A percentile compares a stretch with the other conserved stretches of the same genome.
Evolutionary conservation across 768 basidiomycete genomes (phyloP).

Genomic region (Boletus rubropictus): DNA sequence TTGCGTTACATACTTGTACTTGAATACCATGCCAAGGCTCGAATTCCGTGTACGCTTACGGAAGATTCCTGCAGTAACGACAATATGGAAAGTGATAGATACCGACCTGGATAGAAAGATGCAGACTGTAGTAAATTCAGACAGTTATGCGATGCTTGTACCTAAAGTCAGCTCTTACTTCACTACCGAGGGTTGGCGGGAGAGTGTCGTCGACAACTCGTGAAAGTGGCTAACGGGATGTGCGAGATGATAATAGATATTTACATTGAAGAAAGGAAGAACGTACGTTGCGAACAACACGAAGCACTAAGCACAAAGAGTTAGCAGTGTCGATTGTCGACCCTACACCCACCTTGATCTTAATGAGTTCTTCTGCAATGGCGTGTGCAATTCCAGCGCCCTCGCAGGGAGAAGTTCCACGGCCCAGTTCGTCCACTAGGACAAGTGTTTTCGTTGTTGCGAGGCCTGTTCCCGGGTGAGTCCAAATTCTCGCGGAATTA

Average conservation of each 20-base stretch:
- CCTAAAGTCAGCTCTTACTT: constrained; percentile 45
- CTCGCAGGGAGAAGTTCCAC: constrained; percentile 83
- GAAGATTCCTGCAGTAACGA: background rate
- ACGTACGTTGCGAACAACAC: constrained; percentile 87
- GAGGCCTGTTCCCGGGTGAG: constrained; percentile 43
- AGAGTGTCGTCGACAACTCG: constrained; percentile 73
- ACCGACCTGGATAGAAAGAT: constrained; percentile 72
- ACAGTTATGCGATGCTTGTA: background rate
- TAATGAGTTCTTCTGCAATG: constrained; percentile 73
- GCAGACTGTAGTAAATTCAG: constrained; percentile 46
- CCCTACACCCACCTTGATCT: constrained; percentile 49
- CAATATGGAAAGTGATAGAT: background rate
- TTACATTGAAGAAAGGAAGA: background rate
- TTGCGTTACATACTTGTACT: constrained; percentile 55
- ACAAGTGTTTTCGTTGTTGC: constrained; percentile 68
- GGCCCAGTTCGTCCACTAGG: constrained; percentile 87
- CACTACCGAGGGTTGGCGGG: constrained; percentile 70
- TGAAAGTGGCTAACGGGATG: constrained; percentile 56
- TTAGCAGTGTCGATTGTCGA: background rate
- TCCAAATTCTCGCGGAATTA: background rate
- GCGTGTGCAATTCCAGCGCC: constrained; percentile 80
- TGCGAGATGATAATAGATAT: constrained; percentile 1
- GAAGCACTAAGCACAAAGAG: constrained; percentile 50
- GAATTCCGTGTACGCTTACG: constrained; percentile 50
- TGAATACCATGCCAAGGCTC: constrained; percentile 66